phyloP scores from a whole-genome alignment of 305 asterid species.

The Plantago lanceolata region DNA sequence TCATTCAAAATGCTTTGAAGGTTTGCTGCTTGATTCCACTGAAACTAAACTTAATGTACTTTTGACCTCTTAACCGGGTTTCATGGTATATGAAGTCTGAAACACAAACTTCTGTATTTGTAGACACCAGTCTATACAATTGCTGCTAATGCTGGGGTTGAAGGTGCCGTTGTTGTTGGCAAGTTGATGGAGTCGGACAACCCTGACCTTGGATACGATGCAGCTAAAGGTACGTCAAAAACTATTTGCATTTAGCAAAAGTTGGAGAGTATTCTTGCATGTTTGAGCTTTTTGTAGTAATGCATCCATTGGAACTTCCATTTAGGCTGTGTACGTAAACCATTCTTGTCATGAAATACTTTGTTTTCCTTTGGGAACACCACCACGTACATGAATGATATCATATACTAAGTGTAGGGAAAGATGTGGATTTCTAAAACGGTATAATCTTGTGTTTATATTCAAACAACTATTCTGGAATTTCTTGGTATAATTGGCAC shows the following conservation, averaged over 20 bases:
- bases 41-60: too few species aligned
- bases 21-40: slow-evolving; percentile 22
- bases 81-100: not conserved
- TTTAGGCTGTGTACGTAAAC: not conserved
- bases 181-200: slow-evolving; percentile 73
- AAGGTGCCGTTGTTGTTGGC: slow-evolving; percentile 88
- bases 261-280: too few species aligned
- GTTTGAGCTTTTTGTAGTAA: too few species aligned
- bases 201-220: slow-evolving; percentile 82
- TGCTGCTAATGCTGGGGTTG: slow-evolving; percentile 84
- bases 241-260: not conserved
- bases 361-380: not conserved
- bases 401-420: too few species aligned
- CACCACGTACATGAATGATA: too few species aligned
- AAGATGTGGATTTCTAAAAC: too few species aligned
- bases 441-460: too few species aligned
- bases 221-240: slow-evolving; percentile 67
- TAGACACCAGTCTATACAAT: slow-evolving; percentile 81
- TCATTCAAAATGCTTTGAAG: slow-evolving; percentile 87
- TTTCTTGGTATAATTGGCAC: too few species aligned
- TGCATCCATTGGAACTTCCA: too few species aligned
- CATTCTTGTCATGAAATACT: not conserved
- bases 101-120: slow-evolving; percentile 5
- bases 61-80: too few species aligned
- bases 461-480: too few species aligned